A percentile compares a stretch with the other conserved stretches of the same genome.
Evolutionary conservation across 495 filamentous ascomycete genomes (phyloP).

Genomic region (Penicillium robsamsonii): DNA sequence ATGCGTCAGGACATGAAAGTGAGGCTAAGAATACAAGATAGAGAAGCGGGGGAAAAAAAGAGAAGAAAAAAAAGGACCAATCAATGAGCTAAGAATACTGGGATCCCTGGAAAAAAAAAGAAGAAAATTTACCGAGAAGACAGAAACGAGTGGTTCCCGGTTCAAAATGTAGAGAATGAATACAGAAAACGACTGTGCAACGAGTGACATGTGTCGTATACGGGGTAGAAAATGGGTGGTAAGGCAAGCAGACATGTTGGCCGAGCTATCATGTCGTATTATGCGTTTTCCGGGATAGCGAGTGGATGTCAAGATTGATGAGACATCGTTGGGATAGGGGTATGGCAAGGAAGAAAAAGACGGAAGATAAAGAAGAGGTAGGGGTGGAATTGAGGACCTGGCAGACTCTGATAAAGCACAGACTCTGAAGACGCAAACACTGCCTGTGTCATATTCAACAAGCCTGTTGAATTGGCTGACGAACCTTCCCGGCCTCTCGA

Average conservation of each 20-base stretch:
- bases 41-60: neutral
- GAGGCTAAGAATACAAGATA: conserved; percentile 12
- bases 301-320: conserved; percentile 9
- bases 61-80: conserved; percentile 3
- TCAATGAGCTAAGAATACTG: neutral
- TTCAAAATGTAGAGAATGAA: conserved; percentile 13
- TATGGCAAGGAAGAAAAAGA: neutral
- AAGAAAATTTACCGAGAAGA: neutral
- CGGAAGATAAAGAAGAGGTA: neutral
- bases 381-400: neutral
- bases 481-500: conserved; percentile 67
- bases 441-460: neutral
- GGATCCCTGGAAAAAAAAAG: neutral
- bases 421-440: neutral
- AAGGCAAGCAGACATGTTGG: neutral
- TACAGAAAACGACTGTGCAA: conserved; percentile 7
- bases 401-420: neutral
- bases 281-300: conserved; percentile 1
- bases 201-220: neutral
- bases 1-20: conserved; percentile 12
- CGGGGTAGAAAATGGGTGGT: neutral
- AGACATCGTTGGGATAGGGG: neutral
- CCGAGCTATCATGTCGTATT: neutral
- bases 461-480: conserved; percentile 20
- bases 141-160: conserved; percentile 9